These are phyloP conservation scores for Immersiella caudata DNA, from an alignment of 495 filamentous ascomycete species.

Conservation along the genomic window DNA sequence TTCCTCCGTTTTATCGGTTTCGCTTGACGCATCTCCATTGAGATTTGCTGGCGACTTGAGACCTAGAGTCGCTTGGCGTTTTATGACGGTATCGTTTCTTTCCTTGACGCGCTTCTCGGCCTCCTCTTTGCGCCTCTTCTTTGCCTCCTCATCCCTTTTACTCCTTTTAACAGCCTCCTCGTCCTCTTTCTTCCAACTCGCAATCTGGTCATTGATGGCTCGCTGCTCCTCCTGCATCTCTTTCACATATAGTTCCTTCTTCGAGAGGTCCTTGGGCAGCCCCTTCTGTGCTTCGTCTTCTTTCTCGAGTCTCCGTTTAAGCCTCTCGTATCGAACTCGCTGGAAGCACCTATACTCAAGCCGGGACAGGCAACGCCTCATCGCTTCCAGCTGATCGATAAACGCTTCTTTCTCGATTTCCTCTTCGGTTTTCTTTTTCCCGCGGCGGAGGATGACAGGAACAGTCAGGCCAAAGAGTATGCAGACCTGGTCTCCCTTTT, in stretches of 20 bases:
- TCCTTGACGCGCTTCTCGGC: not conserved
- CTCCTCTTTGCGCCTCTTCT: not conserved
- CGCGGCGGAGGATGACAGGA: slow-evolving; percentile 42
- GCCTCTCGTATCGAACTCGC: not conserved
- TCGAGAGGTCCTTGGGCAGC: no score
- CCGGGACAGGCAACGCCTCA: not conserved
- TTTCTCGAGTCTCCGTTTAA: not conserved
- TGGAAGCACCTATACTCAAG: slow-evolving; percentile 1
- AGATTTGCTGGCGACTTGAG: no score
- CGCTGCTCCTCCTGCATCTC: slow-evolving; percentile 5
- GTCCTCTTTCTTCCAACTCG: not conserved
- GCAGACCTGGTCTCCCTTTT: slow-evolving; percentile 39
- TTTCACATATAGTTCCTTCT: not conserved
- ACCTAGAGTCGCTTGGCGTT: not conserved
- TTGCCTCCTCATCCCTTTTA: not conserved
- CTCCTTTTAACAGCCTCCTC: not conserved
- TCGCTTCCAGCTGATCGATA: slow-evolving; percentile 3
- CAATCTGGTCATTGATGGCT: not conserved
- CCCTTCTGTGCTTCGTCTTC: no score
- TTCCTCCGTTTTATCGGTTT: no score
- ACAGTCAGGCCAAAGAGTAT: slow-evolving; percentile 50
- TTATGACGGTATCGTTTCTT: not conserved
- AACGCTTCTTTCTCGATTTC: not conserved
- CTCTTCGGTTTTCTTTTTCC: not conserved
- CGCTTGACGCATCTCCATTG: no score